Evolutionary conservation across 805 yeast genomes (phyloP), one percentile per base, ranked within the genome.

Genomic region (Sugiyamaella boreocaroliniensis): DNA sequence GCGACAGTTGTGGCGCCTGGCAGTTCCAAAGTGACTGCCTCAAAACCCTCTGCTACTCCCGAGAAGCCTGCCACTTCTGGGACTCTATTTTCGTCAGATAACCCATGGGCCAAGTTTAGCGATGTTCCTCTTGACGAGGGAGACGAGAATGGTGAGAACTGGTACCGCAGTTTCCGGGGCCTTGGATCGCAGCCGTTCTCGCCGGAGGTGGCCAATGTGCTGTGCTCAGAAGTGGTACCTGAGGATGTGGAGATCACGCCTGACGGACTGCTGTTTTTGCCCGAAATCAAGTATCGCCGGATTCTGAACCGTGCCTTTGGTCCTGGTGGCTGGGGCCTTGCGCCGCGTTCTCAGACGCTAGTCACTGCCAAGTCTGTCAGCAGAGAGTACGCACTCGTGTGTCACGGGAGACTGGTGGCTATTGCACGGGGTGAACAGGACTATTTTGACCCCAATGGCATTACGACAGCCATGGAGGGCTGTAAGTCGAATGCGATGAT

Each of bases 291-390:
- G 66, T 93, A 93, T 66, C 79, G 99, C 58, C 78, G 99, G 45
- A 84, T 90, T 19, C 70, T 93, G 59, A 92, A 92, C 69, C 76
- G 76, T 40, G 95, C 98, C 0, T 92, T 93, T 73, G 99, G 99
- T 2, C 97, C 99, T 6, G 99, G 99, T 26, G 97, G 95, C 1
- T 93, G 99, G 99, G 98, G 98, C 0, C 73, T 93, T 52, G 96
- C 95, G 0, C 98, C 99, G 10, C 74, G 99, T 52, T 82, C 95
- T 0, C 92, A 86, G 58, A 85, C 96, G 0, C 73, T 80, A 50
- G 81, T 93, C 32, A 85, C 95, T 1, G 77, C 82, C 29, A 81
- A 78, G 56, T 76, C 82, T 48, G 82, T 93, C 32, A 88, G 96
- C 10, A 77, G 98, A 58, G 99, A 93, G 66, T 93, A 89, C 64